Percentiles rank a stretch among this genome's conserved stretches.
Conservation (phyloP, 305 asterid species). For the Plantago lanceolata region DNA sequence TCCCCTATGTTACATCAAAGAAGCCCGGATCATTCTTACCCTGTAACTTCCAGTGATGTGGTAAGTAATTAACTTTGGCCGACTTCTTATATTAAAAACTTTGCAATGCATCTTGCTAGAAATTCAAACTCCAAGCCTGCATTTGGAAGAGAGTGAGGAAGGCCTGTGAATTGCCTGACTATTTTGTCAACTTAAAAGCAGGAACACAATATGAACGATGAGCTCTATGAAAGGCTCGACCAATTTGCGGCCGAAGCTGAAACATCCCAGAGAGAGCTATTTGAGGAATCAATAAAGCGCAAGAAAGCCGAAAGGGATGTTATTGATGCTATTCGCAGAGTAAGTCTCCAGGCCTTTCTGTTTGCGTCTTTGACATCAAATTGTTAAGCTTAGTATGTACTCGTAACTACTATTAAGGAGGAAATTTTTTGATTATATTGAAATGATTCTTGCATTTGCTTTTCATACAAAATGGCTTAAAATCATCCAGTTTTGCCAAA, state of each 20-base stretch:
- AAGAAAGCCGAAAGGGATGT: slow-evolving; percentile 75
- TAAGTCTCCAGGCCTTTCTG: slow-evolving; percentile 25
- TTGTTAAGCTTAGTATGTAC: too few species aligned
- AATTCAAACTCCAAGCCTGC: too few species aligned
- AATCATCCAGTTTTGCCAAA: too few species aligned
- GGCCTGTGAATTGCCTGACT: slow-evolving; percentile 17
- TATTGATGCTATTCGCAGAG: slow-evolving; percentile 59
- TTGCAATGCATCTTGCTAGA: too few species aligned
- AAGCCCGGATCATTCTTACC: slow-evolving; percentile 17
- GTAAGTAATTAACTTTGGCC: slow-evolving; percentile 40
- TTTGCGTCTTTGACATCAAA: not conserved
- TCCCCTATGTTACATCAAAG: slow-evolving; percentile 19
- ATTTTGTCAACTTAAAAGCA: slow-evolving; percentile 26
- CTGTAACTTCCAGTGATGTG: slow-evolving; percentile 27
- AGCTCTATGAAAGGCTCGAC: slow-evolving; percentile 54
- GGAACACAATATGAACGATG: slow-evolving; percentile 48
- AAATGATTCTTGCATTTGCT: too few species aligned
- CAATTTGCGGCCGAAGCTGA: slow-evolving; percentile 63
- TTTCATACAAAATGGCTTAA: too few species aligned
- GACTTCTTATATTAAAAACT: too few species aligned
- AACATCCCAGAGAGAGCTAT: slow-evolving; percentile 59
- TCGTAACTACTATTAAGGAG: too few species aligned
- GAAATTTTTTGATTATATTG: too few species aligned
- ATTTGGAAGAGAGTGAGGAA: too few species aligned
- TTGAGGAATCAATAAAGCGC: slow-evolving; percentile 61